phyloP scores from a whole-genome alignment of 192 early-diverging fungal species.

The Coemansia sp. region DNA sequence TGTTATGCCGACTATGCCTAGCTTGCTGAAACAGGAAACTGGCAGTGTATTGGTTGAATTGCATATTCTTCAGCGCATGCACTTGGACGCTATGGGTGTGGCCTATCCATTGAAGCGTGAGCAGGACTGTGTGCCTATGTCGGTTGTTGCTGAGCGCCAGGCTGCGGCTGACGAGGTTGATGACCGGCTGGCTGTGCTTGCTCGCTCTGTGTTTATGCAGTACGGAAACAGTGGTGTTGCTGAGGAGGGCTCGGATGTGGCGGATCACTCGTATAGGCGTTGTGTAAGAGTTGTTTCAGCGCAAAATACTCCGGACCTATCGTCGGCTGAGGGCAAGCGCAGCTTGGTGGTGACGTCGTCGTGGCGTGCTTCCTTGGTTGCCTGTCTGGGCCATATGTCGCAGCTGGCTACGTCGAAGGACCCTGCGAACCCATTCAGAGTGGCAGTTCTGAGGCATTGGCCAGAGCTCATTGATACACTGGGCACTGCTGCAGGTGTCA shows the following conservation, averaged over 20 bases:
- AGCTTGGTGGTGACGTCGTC: slow-evolving; percentile 14
- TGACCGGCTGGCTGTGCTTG: slow-evolving; percentile 61
- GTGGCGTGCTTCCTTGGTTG: slow-evolving; percentile 27
- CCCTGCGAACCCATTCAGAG: slow-evolving; percentile 6
- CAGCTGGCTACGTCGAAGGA: slow-evolving; percentile 1
- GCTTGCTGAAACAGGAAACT: slow-evolving; percentile 89
- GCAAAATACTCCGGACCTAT: not conserved
- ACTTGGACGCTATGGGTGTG: slow-evolving; percentile 41
- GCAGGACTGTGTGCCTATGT: not conserved
- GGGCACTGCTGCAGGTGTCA: slow-evolving; percentile 33
- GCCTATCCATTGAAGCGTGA: not conserved
- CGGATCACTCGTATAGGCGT: not conserved
- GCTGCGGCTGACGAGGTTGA: slow-evolving; percentile 60
- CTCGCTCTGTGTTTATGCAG: slow-evolving; percentile 22
- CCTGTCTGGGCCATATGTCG: slow-evolving; percentile 9
- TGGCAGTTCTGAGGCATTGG: slow-evolving; percentile 19
- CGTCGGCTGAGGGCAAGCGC: slow-evolving; percentile 21
- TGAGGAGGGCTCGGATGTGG: not conserved
- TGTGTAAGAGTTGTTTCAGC: slow-evolving; percentile 1
- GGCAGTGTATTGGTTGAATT: slow-evolving; percentile 63
- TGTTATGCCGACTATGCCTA: slow-evolving; percentile 87
- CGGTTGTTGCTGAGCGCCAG: slow-evolving; percentile 42
- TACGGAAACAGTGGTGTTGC: slow-evolving; percentile 7
- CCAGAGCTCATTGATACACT: slow-evolving; percentile 24
- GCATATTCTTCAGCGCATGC: slow-evolving; percentile 77